Base-by-base conservation (phyloP, 2,329 filamentous ascomycete genomes). In the Geosmithia morbida region DNA sequence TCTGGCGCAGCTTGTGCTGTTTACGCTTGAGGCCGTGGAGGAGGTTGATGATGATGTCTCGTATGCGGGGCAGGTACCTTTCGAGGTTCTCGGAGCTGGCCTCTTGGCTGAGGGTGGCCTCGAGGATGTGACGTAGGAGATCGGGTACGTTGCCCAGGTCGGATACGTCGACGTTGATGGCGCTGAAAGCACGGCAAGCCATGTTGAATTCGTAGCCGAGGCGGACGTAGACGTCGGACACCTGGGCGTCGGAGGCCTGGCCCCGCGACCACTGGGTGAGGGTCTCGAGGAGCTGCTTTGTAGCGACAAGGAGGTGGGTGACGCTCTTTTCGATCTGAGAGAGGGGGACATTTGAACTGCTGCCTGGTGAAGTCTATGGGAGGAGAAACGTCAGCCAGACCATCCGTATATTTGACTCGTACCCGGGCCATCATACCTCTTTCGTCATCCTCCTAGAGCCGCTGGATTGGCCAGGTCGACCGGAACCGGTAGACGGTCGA, bases 311-410 rank as follows among this genome's bases (percentile, higher is more conserved):
- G 43, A 98, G 83, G 62, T 98, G 92, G 11, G 90, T 96, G 53
- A 98, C 92, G 62, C 89, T 96, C 71, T 96, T 97, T 70, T 98
- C 92, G 66, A 98, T 98, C 65, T 95, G 90, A 46, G 90, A 96
- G 55, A 98, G 76, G 55, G 76, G 75, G 58, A 77, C 87, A 72
- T 71, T 86, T 71, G 70, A 81, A 70, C 65, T 79, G 71, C 62
- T 59, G 46, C 83, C 85, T 59, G 68, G 67, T 48, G 60, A 59
- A 11, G 4, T 26, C 22, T 26, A 26, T 5, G 8, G 8, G 22
- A 26, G 22, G 22, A 8, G 22, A 26, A 26, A 26, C 8, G 22
- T 26, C 22, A 26, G 22, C 22, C 4, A 26, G 4, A 5, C 22
- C 8, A 8, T 26, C 8, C 8, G 22, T 26, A 26, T 8, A 26